Evolutionary conservation across 1,139 yeast species (phyloP).

Genomic region (Blastobotrys persicus): DNA sequence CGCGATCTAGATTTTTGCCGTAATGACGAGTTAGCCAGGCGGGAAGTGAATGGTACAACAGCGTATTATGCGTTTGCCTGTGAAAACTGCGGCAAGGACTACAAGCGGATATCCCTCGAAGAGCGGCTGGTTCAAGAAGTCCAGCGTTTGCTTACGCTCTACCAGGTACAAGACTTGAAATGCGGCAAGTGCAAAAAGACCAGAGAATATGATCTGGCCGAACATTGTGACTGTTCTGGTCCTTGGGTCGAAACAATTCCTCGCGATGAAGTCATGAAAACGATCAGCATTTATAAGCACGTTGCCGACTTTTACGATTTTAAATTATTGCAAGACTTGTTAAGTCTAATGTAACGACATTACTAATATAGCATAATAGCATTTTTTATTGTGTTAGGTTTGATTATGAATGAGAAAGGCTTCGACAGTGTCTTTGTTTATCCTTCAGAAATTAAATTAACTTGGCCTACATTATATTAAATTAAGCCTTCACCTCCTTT

Average conservation of each 20-base stretch:
- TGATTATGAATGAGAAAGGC: no score
- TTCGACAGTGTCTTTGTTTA: no score
- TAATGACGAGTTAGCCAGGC: slow-evolving; percentile 22
- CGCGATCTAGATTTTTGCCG: slow-evolving; percentile 82
- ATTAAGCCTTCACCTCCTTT: background rate
- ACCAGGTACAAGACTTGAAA: slow-evolving; percentile 73
- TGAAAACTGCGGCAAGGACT: slow-evolving; percentile 60
- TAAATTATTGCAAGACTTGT: slow-evolving; percentile 57
- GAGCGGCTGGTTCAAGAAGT: slow-evolving; percentile 71
- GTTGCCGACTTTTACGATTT: slow-evolving; percentile 63
- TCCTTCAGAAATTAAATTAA: no score
- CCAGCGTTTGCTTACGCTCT: slow-evolving; percentile 54
- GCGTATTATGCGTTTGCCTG: slow-evolving; percentile 58
- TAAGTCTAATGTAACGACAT: slow-evolving; percentile 21
- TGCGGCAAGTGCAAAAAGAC: slow-evolving; percentile 75
- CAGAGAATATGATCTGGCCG: slow-evolving; percentile 66
- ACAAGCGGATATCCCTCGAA: slow-evolving; percentile 69
- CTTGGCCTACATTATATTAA: no score
- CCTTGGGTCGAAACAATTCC: slow-evolving; percentile 64
- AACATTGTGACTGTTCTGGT: slow-evolving; percentile 87
- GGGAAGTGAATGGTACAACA: slow-evolving; percentile 15
- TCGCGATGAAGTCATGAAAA: slow-evolving; percentile 45
- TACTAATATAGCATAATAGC: background rate
- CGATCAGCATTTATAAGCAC: slow-evolving; percentile 51
- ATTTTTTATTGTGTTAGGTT: no score